Conservation (phyloP, 495 filamentous ascomycete species). For the Hyaloscypha bicolor region DNA sequence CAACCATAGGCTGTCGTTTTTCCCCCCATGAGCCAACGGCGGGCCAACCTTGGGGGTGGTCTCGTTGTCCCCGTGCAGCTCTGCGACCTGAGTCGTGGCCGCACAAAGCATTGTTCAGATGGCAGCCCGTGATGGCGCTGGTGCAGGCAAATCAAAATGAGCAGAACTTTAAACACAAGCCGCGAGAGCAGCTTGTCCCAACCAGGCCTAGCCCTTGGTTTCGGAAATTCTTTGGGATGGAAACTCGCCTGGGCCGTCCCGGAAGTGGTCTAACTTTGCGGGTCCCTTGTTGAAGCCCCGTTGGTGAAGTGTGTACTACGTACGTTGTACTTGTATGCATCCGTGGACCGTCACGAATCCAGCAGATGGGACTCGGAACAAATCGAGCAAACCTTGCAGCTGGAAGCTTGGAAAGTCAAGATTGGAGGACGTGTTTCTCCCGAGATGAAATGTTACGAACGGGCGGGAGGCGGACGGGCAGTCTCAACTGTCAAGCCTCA, state of each 20-base stretch:
- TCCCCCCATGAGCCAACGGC: not conserved
- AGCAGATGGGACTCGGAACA: not conserved
- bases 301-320: not conserved
- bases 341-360: not conserved
- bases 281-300: not conserved
- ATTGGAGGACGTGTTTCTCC: not conserved
- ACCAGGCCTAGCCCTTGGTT: not conserved
- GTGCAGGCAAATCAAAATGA: slow-evolving; percentile 1
- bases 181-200: not conserved
- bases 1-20: not conserved
- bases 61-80: not conserved
- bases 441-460: slow-evolving; percentile 1
- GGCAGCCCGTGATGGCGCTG: not conserved
- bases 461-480: not conserved
- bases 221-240: not conserved
- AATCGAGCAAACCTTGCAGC: not conserved
- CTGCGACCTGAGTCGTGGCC: not conserved
- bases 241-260: not conserved
- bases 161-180: not conserved
- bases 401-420: not conserved
- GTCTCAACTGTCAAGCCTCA: not conserved
- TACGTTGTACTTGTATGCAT: not conserved
- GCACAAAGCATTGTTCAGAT: slow-evolving; percentile 8
- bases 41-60: not conserved
- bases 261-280: not conserved